These are phyloP conservation scores for Trichophyton verrucosum DNA, from an alignment of 2,329 filamentous ascomycete species.

Conservation along the genomic window DNA sequence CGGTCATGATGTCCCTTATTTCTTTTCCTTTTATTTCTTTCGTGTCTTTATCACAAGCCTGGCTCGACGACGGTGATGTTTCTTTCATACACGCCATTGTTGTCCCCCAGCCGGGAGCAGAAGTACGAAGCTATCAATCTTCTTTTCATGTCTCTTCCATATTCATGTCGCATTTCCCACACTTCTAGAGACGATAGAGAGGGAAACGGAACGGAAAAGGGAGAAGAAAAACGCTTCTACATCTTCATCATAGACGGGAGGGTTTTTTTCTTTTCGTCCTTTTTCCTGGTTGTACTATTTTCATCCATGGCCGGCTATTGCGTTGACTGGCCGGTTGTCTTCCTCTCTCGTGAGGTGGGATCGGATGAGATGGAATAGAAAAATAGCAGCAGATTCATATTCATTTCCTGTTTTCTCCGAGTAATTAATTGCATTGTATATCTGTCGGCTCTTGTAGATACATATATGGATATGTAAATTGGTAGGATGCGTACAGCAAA, in stretches of 20 bases:
- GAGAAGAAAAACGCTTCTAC: neutral
- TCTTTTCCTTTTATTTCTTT: neutral
- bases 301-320: neutral
- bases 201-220: neutral
- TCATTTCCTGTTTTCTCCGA: neutral
- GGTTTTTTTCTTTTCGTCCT: neutral
- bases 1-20: neutral
- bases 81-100: neutral
- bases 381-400: conserved; percentile 7
- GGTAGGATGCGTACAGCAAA: too few species aligned
- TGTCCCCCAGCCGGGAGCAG: neutral
- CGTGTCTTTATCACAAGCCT: neutral
- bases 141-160: neutral
- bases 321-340: conserved; percentile 12
- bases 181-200: neutral
- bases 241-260: neutral
- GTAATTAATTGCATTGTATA: neutral
- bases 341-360: conserved; percentile 23
- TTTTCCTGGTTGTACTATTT: neutral
- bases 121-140: neutral
- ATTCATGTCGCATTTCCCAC: neutral
- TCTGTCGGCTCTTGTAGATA: neutral
- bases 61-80: neutral
- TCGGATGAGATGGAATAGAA: neutral
- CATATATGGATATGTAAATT: too few species aligned